Evolutionary conservation across 305 asterid species (phyloP), one percentile per base, ranked within the genome.

Genomic region (Fraxinus greggii): DNA sequence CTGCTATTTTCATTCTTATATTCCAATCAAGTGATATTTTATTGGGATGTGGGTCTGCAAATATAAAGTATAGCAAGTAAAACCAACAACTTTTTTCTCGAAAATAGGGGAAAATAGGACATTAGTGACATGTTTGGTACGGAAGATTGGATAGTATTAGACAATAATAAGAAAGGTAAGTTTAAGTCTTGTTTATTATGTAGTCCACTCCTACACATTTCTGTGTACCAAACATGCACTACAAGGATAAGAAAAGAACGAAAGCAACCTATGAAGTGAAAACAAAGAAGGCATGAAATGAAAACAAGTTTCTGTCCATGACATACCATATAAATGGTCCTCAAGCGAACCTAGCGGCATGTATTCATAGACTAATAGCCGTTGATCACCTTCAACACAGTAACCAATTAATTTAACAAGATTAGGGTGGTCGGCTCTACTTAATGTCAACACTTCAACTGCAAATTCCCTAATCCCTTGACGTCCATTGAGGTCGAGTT

Each of bases 321-420:
- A 79, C 87, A 82, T 89, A 94, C 98, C 96, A 51, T 89, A 85
- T 80, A 94, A 85, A 90, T 94, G 97, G 77, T 89, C 95, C 85
- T 94, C 98, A 83, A 94, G 81, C 8, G 98, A 94, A 77, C 98
- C 96, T 15, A 94, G 88, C 8, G 92, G 89, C 98, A 94, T 92
- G 87, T 31, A 92, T 88, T 94, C 97, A 4, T 94, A 94, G 72
- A 94, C 98, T 77, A 94, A 87, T 35, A 94, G 86, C 84, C 94
- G 89, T 79, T 94, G 95, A 84, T 85, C 89, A 42, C 95, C 97
- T 79, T 93, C 96, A 1, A 92, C 91, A 80, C 98, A 94, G 83
- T 81, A 93, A 78, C 98, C 98, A 36, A 93, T 89, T 59, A 94
- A 84, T 78, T 89, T 89, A 69, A 94, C 97, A 29, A 94, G 97